Percentiles rank a stretch among this genome's conserved stretches.
phyloP scores from a whole-genome alignment of 2,329 filamentous ascomycete species.

The Fusarium tuaranense region DNA sequence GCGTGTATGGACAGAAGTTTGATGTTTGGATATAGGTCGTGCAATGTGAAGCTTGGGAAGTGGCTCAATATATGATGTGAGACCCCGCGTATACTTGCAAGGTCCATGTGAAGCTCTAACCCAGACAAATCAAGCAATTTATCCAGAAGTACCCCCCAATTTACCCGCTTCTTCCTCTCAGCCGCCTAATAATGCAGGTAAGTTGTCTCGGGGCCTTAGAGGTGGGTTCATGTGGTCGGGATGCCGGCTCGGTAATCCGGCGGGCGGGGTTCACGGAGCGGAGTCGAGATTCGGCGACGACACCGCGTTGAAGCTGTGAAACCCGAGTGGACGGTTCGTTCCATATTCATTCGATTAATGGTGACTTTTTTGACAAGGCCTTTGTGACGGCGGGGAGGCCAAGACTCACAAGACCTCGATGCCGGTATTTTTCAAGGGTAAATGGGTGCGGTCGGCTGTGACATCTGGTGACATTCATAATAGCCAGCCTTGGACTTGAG shows the following conservation, averaged over 20 bases:
- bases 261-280: not conserved
- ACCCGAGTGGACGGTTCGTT: not conserved
- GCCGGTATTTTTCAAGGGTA: slow-evolving; percentile 20
- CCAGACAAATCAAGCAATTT: slow-evolving; percentile 29
- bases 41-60: not conserved
- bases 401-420: not conserved
- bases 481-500: not conserved
- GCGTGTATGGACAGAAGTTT: not conserved
- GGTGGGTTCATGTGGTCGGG: slow-evolving; percentile 22
- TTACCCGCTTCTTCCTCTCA: slow-evolving; percentile 39
- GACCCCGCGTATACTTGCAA: slow-evolving; percentile 33
- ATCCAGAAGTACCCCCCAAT: slow-evolving; percentile 36
- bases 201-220: not conserved
- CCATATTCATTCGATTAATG: not conserved
- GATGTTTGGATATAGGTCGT: not conserved
- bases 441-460: not conserved
- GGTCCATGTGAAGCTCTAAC: slow-evolving; percentile 25
- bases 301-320: not conserved
- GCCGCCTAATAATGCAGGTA: not conserved
- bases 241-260: slow-evolving; percentile 33
- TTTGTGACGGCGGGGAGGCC: not conserved
- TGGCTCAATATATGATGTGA: slow-evolving; percentile 19
- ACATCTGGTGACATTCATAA: not conserved
- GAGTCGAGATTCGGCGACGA: not conserved
- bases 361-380: not conserved